Evolutionary conservation across 768 basidiomycete genomes (phyloP), one percentile per base, ranked within the genome.

Genomic region (Hygrophorus russula): DNA sequence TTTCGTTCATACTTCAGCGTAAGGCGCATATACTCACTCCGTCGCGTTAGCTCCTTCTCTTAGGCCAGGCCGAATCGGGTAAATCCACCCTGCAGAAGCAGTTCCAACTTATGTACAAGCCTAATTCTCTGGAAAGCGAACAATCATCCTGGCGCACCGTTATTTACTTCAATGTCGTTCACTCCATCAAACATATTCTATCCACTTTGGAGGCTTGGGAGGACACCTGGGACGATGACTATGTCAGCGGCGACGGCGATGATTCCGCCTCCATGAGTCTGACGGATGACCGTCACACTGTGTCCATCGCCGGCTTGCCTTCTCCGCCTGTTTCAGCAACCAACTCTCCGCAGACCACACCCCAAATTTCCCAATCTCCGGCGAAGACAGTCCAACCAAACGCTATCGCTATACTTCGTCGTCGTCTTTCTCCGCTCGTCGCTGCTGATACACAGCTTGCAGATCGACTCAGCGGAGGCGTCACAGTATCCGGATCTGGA

Each of bases 101-200:
- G 54, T 84, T 82, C 51, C 82, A 85, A 58, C 73, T 87, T 51
- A 82, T 86, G 76, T 86, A 86, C 60, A 77, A 73, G 46, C 85
- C 82, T 7, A 72, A 69, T 47, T 76, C 78, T 33, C 63, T 84
- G 33, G 80, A 84, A 46, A 68, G 70, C 46, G 82, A 85, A 53
- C 78, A 82, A 14, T 60, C 70, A 39, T 81, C 80, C 36, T 85
- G 82, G 82, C 71, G 77, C 45, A 78, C 76, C 10, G 73, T 85
- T 51, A 74, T 85, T 40, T 85, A 80, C 57, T 82, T 83, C 63
- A 85, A 85, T 60, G 72, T 84, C 51, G 72, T 85, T 40, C 74
- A 71, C 54, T 79, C 81, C 30, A 63, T 85, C 54, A 76, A 80
- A 52, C 76, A 78, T 51, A 83, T 85, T 32, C 70, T 85, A 33